Evolutionary conservation across 805 yeast species (phyloP).

Genomic region (Suhomyces faveliae): DNA sequence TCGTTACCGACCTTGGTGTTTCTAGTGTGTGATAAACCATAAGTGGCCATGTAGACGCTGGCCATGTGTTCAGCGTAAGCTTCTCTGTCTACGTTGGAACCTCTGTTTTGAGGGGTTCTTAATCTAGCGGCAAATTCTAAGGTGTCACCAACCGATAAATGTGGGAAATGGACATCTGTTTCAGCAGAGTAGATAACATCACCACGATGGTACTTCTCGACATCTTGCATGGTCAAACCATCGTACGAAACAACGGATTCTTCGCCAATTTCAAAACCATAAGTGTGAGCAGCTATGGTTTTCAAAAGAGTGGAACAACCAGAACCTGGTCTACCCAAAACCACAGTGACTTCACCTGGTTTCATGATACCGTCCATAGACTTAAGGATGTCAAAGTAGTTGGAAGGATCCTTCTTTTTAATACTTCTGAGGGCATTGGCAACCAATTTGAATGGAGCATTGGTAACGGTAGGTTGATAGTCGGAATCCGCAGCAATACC

Average conservation of each 20-base stretch:
- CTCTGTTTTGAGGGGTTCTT: constrained; percentile 43
- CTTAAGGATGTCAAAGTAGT: constrained; percentile 33
- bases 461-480: constrained; percentile 59
- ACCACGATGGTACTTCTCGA: constrained; percentile 32
- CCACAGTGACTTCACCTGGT: constrained; percentile 42
- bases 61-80: constrained; percentile 22
- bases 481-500: constrained; percentile 70
- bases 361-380: constrained; percentile 35
- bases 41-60: constrained; percentile 18
- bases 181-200: constrained; percentile 49
- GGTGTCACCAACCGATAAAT: constrained; percentile 54
- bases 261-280: constrained; percentile 35
- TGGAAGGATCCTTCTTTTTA: constrained; percentile 20
- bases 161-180: constrained; percentile 57
- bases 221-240: constrained; percentile 31
- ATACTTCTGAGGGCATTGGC: constrained; percentile 16
- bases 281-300: constrained; percentile 37
- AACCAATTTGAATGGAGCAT: constrained; percentile 27
- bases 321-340: constrained; percentile 43
- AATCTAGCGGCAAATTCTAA: constrained; percentile 54
- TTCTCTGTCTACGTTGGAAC: constrained; percentile 27
- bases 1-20: constrained; percentile 63
- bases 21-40: constrained; percentile 60
- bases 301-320: constrained; percentile 42
- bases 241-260: constrained; percentile 34